Conservation (phyloP, 2,329 filamentous ascomycete genomes). For the Trematosphaeria pertusa region DNA sequence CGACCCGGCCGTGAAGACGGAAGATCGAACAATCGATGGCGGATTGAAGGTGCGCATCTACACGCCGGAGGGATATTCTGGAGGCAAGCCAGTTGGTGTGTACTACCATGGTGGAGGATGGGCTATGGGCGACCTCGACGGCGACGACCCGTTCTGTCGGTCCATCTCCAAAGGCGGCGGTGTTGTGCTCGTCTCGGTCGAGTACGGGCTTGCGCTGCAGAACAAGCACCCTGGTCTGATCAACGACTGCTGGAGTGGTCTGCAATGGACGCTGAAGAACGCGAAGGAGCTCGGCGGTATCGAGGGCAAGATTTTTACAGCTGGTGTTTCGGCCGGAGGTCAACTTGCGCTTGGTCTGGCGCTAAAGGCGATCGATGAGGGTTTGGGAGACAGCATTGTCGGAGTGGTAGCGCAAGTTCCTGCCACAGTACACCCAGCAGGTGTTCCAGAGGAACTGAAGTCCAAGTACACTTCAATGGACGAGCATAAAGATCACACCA, state of each 20-base stretch:
- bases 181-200: conserved; percentile 44
- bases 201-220: conserved; percentile 45
- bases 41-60: conserved; percentile 45
- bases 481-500: conserved; percentile 46
- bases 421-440: conserved; percentile 45
- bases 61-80: conserved; percentile 38
- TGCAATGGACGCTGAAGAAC: conserved; percentile 40
- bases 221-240: conserved; percentile 44
- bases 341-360: conserved; percentile 47
- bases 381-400: conserved; percentile 40
- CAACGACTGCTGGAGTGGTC: conserved; percentile 44
- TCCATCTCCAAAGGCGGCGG: conserved; percentile 31
- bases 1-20: conserved; percentile 39
- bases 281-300: conserved; percentile 30
- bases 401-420: conserved; percentile 50
- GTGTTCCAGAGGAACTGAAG: conserved; percentile 45
- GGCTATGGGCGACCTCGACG: conserved; percentile 46
- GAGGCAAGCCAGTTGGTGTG: conserved; percentile 41
- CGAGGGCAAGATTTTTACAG: conserved; percentile 41
- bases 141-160: conserved; percentile 39
- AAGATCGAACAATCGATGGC: conserved; percentile 34
- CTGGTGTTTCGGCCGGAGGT: conserved; percentile 50
- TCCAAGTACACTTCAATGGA: conserved; percentile 43
- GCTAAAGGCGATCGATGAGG: conserved; percentile 48
- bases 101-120: conserved; percentile 49